A percentile compares a stretch with the other conserved stretches of the same genome.
These are phyloP conservation scores for Lepidium aucheri DNA, from an alignment of 345 rosid genomes.

Conservation along the genomic window DNA sequence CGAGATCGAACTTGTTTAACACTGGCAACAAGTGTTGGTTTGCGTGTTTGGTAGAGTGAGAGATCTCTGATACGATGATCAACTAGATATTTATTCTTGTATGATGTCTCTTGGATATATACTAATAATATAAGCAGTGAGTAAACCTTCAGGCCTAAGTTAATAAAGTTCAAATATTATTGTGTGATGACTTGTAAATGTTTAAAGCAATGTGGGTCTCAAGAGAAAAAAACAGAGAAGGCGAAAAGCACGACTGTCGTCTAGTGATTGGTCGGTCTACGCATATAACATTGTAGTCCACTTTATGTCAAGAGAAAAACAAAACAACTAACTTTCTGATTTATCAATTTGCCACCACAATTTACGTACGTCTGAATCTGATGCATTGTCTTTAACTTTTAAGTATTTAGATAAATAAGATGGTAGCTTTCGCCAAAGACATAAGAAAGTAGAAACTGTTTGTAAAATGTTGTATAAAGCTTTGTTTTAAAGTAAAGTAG, in stretches of 20 bases:
- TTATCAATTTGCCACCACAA: conserved; percentile 3
- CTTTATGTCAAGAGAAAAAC: neutral
- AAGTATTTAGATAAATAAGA: neutral
- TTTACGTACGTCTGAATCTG: neutral
- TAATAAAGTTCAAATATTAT: neutral
- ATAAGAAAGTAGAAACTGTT: neutral
- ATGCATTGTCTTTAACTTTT: neutral
- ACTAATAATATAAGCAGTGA: neutral
- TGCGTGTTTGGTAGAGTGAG: conserved; percentile 1
- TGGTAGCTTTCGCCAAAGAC: neutral
- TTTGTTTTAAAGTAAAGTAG: neutral
- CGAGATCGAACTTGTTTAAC: neutral
- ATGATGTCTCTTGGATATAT: neutral
- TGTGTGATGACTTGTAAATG: conserved; percentile 27
- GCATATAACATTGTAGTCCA: conserved; percentile 3
- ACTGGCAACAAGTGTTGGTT: neutral
- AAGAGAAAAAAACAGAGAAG: conserved; percentile 4
- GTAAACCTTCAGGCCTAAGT: neutral
- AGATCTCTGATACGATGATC: neutral
- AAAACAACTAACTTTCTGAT: neutral
- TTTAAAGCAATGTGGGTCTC: conserved; percentile 11
- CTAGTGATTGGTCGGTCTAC: conserved; percentile 20
- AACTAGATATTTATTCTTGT: neutral
- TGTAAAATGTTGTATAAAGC: neutral
- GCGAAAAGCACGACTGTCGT: conserved; percentile 12